Evolutionary conservation across 2,329 filamentous ascomycete genomes (phyloP), one percentile per base, ranked within the genome.

Genomic region (Lecanicillium sp.): DNA sequence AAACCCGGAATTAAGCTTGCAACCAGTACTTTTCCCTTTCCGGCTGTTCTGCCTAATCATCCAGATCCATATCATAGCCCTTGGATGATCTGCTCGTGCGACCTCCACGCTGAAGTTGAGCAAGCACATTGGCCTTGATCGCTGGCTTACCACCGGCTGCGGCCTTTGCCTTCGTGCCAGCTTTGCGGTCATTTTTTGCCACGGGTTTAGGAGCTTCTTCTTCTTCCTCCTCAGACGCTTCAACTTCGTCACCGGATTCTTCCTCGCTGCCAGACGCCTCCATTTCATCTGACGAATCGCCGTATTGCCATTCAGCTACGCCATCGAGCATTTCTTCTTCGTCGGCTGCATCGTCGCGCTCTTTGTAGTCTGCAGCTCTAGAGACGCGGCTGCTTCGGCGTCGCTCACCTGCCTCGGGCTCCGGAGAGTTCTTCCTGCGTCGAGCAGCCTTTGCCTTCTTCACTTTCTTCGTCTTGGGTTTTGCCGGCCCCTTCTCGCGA

Each of bases 261-360:
- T 45, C 44, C 22, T 48, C 43, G 13, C 40, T 33, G 15, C 33
- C 38, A 20, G 37, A 38, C 3, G 37, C 46, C 12, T 46, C 43
- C 33, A 55, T 52, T 14, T 53, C 51, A 3, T 29, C 53, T 48
- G 14, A 32, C 29, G 53, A 48, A n/a, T 62, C 58, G 12, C 55
- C 58, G 34, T 78, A 78, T 17, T 71, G 63, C 75, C 75, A 79
- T 51, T 73, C 61, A 1, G 73, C 72, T 5, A 78, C 75, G 3
- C 75, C 75, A 33, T 75, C 67, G 17, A 76, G 58, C 75, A 78
- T 79, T 52, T 78, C 75, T 45, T 74, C 67, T 43, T 78, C 73
- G 42, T 78, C 75, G 35, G 73, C 73, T 9, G 67, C 66, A 9
- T 72, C 72, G 40, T 75, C 71, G 22, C 73, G 68, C 52, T 79